Base-by-base conservation (phyloP, 495 filamentous ascomycete genomes). In the Tuber borchii region DNA sequence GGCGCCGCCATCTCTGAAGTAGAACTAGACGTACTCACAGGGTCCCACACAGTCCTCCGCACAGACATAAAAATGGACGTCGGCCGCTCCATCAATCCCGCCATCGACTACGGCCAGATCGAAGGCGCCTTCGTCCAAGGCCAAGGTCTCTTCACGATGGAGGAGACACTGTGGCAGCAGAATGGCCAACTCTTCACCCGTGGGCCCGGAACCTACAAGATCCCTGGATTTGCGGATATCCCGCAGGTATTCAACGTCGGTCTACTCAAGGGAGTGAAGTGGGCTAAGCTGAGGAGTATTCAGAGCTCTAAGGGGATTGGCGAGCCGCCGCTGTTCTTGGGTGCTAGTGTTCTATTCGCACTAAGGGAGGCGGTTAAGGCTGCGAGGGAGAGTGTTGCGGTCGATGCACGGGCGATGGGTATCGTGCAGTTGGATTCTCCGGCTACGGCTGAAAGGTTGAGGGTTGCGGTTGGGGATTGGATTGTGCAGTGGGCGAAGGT, bases 371-470 rank as follows among this genome's bases (percentile, higher is more conserved):
- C 84, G 1, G 83, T 86, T 1, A 76, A 84, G 42, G 85, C 86
- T 10, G 83, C 77, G 1, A 80, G 82, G 40, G 12, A 78, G 72
- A 6, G 83, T 78, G n/a, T 84, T 83, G 16, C 83, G 71, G 26
- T 84, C 69, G 42, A 81, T 79, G 69, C 26, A 5, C 37, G 39
- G 69, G 84, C 79, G 26, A 86, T 87, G 76, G 86, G 87, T 17
- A 70, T 93, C 74, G 78, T 95, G 82, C 83, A 81, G 51, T 81
- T 95, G 76, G 87, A 89, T 80, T 92, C 90, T 77, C 93, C 93
- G 20, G 92, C 92, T 6, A 98, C 95, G 42, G 89, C 93, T 0
- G 95, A 98, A 87, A 88, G 93, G 83, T 94, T 98, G 73, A 85
- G 95, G 79, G 83, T 94, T 37, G 90, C 89, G 42, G 95, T 94